Base-by-base conservation (phyloP, 2,329 filamentous ascomycete species). In the Aspergillus sojae region DNA sequence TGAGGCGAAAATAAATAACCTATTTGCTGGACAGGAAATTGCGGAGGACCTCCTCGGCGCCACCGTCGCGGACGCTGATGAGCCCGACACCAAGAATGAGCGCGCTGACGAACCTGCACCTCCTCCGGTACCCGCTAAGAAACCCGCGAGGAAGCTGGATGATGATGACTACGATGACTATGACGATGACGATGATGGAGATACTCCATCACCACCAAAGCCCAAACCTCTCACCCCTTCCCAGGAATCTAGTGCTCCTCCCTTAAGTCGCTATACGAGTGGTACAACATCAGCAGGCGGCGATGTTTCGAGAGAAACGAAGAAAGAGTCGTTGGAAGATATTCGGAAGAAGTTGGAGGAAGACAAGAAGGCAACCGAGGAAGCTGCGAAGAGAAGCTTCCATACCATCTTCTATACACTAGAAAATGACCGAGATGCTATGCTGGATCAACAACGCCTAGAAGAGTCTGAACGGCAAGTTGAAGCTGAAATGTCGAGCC, bases 381-480 rank as follows among this genome's bases (percentile, higher is more conserved):
- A 96, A 74, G 90, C 91, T 57, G 95, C 93, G 50, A 93, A 93
- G 80, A 88, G 89, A 72, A 95, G 91, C 79, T 98, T 97, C 78
- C 91, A 97, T 75, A 96, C 93, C 11, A 86, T 97, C 68, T 96
- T 98, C 78, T 94, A 97, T 78, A 97, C 95, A 1, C 84, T 98
- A 36, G 95, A 99, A 78, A 95, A 94, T 76, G 95, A 99, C 75
- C 88, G 92, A 61, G 93, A 94, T 71, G 95, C 95, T 56, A 98
- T 99, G 95, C 81, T 98, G 62, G 95, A 99, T 78, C 95, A 99
- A 79, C 93, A 98, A 78, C 93, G 94, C 77, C 85, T 99, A 30
- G 95, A 99, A 74, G 95, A 98, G 77, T 93, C 96, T 1, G 95
- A 99, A 77, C 91, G 96, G 75, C 93, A 96, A 76, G 90, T 98